phyloP scores from a whole-genome alignment of 2,329 filamentous ascomycete species.

The Elsinoe batatas region DNA sequence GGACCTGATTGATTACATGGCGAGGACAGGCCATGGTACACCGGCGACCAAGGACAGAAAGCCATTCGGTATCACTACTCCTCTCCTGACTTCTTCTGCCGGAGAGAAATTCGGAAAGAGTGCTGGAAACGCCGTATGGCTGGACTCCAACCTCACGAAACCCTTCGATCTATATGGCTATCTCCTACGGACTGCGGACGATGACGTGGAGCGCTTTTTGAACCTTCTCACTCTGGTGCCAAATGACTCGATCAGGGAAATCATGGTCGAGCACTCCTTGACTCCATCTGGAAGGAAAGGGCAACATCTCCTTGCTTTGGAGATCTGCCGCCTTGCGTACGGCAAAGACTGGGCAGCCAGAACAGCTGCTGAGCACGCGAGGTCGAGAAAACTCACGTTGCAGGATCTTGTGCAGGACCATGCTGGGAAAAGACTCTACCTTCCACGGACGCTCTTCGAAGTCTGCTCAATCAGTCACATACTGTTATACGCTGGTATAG shows the following conservation, averaged over 20 bases:
- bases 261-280: constrained; percentile 58
- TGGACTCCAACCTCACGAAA: constrained; percentile 70
- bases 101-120: constrained; percentile 94
- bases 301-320: constrained; percentile 72
- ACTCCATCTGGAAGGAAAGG: constrained; percentile 65
- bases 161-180: constrained; percentile 83
- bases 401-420: constrained; percentile 3
- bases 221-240: constrained; percentile 88
- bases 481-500: background rate
- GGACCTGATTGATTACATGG: constrained; percentile 68
- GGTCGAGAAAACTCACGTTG: constrained; percentile 28
- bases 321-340: constrained; percentile 74
- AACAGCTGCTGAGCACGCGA: constrained; percentile 49
- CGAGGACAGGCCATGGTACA: background rate
- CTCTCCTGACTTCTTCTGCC: constrained; percentile 72
- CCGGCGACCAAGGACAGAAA: constrained; percentile 23
- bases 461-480: background rate
- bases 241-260: constrained; percentile 51
- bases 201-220: constrained; percentile 69
- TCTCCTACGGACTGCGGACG: constrained; percentile 73
- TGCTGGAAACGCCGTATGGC: constrained; percentile 87
- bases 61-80: constrained; percentile 82
- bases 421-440: background rate
- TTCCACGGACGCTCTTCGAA: background rate
- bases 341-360: constrained; percentile 54